Conservation (phyloP, 495 filamentous ascomycete species). For the Sordaria brevicollis region DNA sequence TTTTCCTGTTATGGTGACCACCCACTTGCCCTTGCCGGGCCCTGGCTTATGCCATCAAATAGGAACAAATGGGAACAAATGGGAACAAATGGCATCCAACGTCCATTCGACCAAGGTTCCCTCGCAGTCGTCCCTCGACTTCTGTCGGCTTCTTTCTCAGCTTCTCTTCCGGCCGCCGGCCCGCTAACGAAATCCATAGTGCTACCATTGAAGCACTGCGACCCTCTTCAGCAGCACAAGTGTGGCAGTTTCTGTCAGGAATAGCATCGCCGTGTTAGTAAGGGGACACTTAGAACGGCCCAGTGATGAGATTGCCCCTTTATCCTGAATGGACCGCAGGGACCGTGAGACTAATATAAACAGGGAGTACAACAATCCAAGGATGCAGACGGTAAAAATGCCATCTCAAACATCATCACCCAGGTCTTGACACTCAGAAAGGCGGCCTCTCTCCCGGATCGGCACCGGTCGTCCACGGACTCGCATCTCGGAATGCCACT, state of each 20-base stretch:
- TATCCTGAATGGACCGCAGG: background rate
- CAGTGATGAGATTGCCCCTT: background rate
- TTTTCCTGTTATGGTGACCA: slow-evolving; percentile 10
- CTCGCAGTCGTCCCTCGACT: slow-evolving; percentile 14
- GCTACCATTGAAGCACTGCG: no score
- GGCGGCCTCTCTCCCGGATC: background rate
- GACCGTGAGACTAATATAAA: background rate
- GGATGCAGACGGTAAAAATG: background rate
- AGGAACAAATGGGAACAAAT: no score
- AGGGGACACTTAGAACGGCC: background rate
- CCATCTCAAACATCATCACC: background rate
- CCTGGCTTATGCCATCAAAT: slow-evolving; percentile 12
- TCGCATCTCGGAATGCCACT: background rate
- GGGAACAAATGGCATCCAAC: slow-evolving; percentile 9
- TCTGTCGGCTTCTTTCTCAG: slow-evolving; percentile 22
- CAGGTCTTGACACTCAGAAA: background rate
- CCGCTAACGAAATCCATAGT: slow-evolving; percentile 8
- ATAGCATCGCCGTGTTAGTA: background rate
- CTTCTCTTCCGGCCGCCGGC: slow-evolving; percentile 2
- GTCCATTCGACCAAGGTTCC: slow-evolving; percentile 1
- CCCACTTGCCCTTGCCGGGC: background rate
- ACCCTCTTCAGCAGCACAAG: background rate
- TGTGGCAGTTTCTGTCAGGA: slow-evolving; percentile 5
- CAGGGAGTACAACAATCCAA: background rate
- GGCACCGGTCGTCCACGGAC: background rate